Percentiles rank a stretch among this genome's conserved stretches.
These are phyloP conservation scores for Globisporangium perplexum DNA, from an alignment of 352 stramenopile genomes.

Conservation along the genomic window DNA sequence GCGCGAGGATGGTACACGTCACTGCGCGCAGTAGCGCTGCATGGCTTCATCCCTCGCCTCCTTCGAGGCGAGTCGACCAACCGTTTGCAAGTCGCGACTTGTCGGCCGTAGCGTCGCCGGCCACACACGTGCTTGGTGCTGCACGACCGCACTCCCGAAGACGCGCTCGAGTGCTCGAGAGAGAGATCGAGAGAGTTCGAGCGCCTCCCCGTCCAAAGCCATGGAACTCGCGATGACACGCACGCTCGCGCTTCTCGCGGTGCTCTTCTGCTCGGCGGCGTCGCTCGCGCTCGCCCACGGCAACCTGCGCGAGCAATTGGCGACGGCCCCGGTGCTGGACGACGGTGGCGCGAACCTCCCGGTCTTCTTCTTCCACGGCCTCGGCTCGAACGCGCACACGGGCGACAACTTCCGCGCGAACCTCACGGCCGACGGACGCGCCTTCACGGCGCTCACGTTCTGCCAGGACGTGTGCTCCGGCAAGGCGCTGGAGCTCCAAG, in stretches of 20 bases:
- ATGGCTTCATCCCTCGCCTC: no score
- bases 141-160: no score
- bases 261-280: background rate
- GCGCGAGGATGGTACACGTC: no score
- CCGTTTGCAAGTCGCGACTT: no score
- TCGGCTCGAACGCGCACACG: slow-evolving; percentile 1
- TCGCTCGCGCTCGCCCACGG: background rate
- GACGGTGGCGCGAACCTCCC: slow-evolving; percentile 9
- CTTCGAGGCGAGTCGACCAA: no score
- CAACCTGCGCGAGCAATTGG: background rate
- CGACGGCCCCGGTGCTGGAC: background rate
- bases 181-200: no score
- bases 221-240: background rate
- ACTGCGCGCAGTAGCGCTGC: no score
- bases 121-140: background rate
- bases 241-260: background rate
- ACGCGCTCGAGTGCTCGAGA: no score
- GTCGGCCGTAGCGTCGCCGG: no score
- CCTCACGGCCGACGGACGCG: slow-evolving; percentile 14
- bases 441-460: slow-evolving; percentile 21
- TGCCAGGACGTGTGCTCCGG: slow-evolving; percentile 17
- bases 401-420: slow-evolving; percentile 12
- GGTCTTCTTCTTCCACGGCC: slow-evolving; percentile 29
- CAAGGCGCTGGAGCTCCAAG: slow-evolving; percentile 12
- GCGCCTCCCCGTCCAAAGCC: no score